These are phyloP conservation scores for Fusarium phyllophilum DNA, from an alignment of 2,329 filamentous ascomycete species.

Conservation along the genomic window DNA sequence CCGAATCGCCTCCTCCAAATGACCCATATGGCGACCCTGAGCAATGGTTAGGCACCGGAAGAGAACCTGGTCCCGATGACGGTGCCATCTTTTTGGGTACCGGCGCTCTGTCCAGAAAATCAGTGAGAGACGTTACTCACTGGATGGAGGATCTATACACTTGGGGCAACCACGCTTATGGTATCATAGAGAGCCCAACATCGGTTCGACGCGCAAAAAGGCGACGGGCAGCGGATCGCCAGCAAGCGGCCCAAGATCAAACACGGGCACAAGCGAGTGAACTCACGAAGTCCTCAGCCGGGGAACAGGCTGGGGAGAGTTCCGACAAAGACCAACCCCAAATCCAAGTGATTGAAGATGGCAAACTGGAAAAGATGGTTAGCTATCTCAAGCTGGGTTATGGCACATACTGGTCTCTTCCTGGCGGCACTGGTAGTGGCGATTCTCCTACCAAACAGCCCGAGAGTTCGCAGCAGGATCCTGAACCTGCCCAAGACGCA, in stretches of 20 bases:
- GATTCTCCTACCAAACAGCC: constrained; percentile 30
- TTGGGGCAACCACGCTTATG: constrained; percentile 86
- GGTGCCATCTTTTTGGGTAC: constrained; percentile 88
- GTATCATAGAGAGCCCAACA: constrained; percentile 80
- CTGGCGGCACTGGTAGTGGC: constrained; percentile 35
- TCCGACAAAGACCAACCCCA: constrained; percentile 31
- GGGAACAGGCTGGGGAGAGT: background rate
- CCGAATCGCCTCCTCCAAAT: constrained; percentile 36
- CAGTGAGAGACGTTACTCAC: constrained; percentile 76
- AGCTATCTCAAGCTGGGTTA: constrained; percentile 75
- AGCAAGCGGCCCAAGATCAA: constrained; percentile 2
- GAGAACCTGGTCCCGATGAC: constrained; percentile 75
- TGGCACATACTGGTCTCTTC: constrained; percentile 71
- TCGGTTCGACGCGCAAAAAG: constrained; percentile 66
- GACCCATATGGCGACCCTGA: constrained; percentile 40
- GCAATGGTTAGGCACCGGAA: constrained; percentile 79
- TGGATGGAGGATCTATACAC: constrained; percentile 92
- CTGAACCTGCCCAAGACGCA: constrained; percentile 21
- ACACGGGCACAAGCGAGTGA: background rate
- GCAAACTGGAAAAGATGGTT: constrained; percentile 65
- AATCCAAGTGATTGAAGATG: constrained; percentile 41
- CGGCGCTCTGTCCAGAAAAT: constrained; percentile 76
- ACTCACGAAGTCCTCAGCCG: background rate
- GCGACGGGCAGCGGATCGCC: constrained; percentile 44
- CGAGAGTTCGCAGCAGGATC: constrained; percentile 14